Percentiles rank a stretch among this genome's conserved stretches.
Conservation (phyloP, 1,139 yeast species). For the Lizanozyma gosingica region DNA sequence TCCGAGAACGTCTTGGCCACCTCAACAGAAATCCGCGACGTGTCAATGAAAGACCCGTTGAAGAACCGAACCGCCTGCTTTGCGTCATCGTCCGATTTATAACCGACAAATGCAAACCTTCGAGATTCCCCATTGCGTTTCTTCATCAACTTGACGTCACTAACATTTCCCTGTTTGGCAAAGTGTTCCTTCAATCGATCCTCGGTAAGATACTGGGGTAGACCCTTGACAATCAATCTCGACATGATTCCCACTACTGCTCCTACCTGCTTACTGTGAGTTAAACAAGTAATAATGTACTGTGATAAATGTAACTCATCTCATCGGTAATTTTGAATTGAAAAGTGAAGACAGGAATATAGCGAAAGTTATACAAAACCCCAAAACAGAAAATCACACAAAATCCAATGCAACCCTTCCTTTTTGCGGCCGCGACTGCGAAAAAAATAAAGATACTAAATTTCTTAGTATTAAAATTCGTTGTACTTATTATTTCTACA, state of each 20-base stretch:
- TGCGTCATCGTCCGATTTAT: conserved; percentile 64
- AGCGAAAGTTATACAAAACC: too few relatives aligned
- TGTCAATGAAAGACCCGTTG: conserved; percentile 72
- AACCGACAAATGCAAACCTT: conserved; percentile 91
- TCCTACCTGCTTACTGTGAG: too few relatives aligned
- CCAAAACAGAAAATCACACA: too few relatives aligned
- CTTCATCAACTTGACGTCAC: conserved; percentile 81
- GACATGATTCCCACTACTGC: conserved; percentile 44
- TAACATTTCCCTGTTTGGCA: conserved; percentile 51
- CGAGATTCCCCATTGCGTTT: conserved; percentile 81
- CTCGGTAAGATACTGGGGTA: conserved; percentile 76
- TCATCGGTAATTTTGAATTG: too few relatives aligned
- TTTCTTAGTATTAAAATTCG: too few relatives aligned
- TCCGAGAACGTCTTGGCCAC: conserved; percentile 82
- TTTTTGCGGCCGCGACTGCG: too few relatives aligned
- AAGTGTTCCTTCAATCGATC: conserved; percentile 67
- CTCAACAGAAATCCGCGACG: conserved; percentile 69
- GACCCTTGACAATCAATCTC: conserved; percentile 89
- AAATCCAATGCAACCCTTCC: too few relatives aligned
- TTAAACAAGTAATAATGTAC: too few relatives aligned
- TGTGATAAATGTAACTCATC: too few relatives aligned
- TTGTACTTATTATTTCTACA: too few relatives aligned
- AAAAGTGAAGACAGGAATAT: background rate
- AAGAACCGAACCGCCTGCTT: conserved; percentile 68
- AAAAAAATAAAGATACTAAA: too few relatives aligned